These are phyloP conservation scores for Fonsecaea pedrosoi DNA, from an alignment of 2,329 filamentous ascomycete species.

Conservation along the genomic window DNA sequence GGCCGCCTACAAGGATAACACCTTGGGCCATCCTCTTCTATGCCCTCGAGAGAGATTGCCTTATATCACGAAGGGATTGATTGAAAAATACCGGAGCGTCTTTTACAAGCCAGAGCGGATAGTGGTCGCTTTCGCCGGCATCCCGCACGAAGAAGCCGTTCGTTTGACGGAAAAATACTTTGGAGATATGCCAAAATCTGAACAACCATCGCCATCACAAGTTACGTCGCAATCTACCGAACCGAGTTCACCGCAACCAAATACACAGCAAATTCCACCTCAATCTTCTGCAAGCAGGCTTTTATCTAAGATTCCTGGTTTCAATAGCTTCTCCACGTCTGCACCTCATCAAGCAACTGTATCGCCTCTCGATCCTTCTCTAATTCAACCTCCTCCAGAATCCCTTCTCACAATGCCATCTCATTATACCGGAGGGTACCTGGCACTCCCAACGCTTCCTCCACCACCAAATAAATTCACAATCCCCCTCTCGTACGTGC, in stretches of 20 bases:
- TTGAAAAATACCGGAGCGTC: conserved; percentile 77
- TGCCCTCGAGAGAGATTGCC: conserved; percentile 84
- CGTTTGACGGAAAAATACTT: conserved; percentile 82
- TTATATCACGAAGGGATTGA: conserved; percentile 74
- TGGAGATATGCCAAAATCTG: conserved; percentile 76
- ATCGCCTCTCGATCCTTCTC: conserved; percentile 57
- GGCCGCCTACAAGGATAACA: conserved; percentile 95
- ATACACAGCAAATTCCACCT: conserved; percentile 45
- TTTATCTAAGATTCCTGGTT: conserved; percentile 83
- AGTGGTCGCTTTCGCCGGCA: conserved; percentile 93
- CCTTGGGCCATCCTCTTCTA: conserved; percentile 87
- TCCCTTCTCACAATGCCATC: conserved; percentile 69
- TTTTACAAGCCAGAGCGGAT: conserved; percentile 92
- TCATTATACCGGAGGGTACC: conserved; percentile 92
- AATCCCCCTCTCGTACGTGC: conserved; percentile 86
- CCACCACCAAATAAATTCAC: conserved; percentile 77
- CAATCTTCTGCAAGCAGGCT: conserved; percentile 58
- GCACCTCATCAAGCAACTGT: conserved; percentile 68
- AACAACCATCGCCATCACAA: conserved; percentile 39
- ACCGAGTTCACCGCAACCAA: conserved; percentile 48
- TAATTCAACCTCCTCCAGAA: conserved; percentile 52
- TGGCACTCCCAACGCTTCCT: conserved; percentile 80
- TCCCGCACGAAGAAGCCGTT: conserved; percentile 81
- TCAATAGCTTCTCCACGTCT: conserved; percentile 85
- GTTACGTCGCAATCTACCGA: conserved; percentile 41